A percentile compares a stretch with the other conserved stretches of the same genome.
Conservation (phyloP, 2,329 filamentous ascomycete genomes). For the Hirsutella minnesotensis region DNA sequence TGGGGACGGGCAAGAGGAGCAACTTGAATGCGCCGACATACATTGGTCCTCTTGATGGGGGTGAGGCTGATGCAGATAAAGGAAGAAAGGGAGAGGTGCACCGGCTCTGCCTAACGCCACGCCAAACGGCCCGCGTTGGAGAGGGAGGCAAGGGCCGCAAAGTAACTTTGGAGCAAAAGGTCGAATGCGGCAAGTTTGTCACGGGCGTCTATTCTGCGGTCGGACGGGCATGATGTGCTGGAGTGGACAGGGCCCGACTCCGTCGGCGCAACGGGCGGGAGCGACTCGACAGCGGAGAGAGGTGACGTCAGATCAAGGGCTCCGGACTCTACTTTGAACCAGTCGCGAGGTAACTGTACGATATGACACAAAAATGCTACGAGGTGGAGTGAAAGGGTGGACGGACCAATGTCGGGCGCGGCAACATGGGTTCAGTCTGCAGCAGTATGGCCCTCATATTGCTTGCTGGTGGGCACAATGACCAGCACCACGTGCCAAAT, state of each 20-base stretch:
- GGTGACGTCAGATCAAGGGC: too few species aligned
- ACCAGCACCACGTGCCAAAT: too few species aligned
- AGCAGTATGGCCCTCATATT: too few species aligned
- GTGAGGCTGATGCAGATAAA: constrained; percentile 44
- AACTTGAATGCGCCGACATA: constrained; percentile 68
- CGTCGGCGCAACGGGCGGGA: too few species aligned
- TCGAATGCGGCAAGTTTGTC: constrained; percentile 75
- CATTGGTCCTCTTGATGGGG: constrained; percentile 62
- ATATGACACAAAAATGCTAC: too few species aligned
- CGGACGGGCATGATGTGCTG: constrained; percentile 13
- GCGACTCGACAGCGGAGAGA: too few species aligned
- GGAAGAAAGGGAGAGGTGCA: constrained; percentile 52
- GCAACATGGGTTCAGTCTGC: too few species aligned
- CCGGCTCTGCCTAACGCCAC: constrained; percentile 70
- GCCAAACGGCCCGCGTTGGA: constrained; percentile 54
- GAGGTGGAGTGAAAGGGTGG: too few species aligned
- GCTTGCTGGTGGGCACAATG: too few species aligned
- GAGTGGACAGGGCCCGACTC: not conserved
- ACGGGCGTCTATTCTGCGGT: constrained; percentile 70
- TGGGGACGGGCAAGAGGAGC: constrained; percentile 80
- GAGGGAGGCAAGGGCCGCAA: constrained; percentile 49
- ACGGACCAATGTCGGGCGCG: too few species aligned
- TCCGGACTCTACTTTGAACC: too few species aligned
- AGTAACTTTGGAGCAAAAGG: constrained; percentile 70
- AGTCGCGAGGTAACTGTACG: too few species aligned